A percentile compares a stretch with the other conserved stretches of the same genome.
Evolutionary conservation across 306 rosid species (phyloP).

Genomic region (Begonia peltatifolia): DNA sequence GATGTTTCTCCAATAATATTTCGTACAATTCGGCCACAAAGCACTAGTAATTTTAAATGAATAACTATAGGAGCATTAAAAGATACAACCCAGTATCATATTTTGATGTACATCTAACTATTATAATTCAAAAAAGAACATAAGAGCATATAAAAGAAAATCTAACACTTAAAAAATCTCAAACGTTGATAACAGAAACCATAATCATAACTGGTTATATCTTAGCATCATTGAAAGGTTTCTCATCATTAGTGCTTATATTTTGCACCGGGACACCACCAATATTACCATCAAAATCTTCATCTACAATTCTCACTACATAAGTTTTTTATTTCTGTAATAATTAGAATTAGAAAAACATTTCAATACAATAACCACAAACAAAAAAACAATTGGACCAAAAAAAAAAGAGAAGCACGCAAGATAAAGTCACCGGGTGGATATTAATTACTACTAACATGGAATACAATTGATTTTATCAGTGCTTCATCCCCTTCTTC

Average conservation of each 20-base stretch:
- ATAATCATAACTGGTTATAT: constrained; percentile 15
- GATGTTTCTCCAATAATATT: no score
- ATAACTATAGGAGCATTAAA: no score
- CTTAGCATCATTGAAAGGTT: constrained; percentile 26
- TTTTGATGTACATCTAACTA: no score
- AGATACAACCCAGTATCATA: no score
- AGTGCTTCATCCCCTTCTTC: constrained; percentile 87
- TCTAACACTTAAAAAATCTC: background rate
- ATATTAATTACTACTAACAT: constrained; percentile 24
- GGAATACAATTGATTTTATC: constrained; percentile 49
- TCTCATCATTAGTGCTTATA: constrained; percentile 20
- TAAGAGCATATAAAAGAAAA: no score
- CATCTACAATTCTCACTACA: constrained; percentile 48
- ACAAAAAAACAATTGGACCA: background rate
- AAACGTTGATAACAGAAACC: background rate
- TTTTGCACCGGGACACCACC: constrained; percentile 6
- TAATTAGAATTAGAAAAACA: constrained; percentile 4
- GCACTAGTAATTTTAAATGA: no score
- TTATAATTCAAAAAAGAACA: no score
- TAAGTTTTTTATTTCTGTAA: constrained; percentile 40
- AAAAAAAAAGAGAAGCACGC: constrained; percentile 5
- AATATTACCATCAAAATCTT: constrained; percentile 46
- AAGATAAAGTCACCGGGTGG: background rate
- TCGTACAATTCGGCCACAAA: no score
- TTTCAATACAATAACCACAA: background rate